These are phyloP conservation scores for Peronospora destructor DNA, from an alignment of 352 stramenopile species.

Conservation along the genomic window DNA sequence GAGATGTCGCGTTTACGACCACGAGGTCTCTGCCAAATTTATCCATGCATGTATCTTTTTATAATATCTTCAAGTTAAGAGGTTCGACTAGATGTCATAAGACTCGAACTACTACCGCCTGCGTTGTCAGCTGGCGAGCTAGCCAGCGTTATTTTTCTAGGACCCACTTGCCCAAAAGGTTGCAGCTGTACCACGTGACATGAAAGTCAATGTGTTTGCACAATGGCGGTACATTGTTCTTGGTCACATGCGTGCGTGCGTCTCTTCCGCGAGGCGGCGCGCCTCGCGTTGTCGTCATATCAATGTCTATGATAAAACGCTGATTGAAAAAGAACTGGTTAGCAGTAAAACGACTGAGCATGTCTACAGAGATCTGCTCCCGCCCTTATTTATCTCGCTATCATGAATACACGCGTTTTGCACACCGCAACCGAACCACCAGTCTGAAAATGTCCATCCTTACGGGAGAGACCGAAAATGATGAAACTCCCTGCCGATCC, in stretches of 20 bases:
- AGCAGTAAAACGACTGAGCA: not conserved
- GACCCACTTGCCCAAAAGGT: slow-evolving; percentile 18
- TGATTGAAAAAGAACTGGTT: not conserved
- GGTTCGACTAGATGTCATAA: not conserved
- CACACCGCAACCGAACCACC: too few relatives aligned
- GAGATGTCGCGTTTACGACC: slow-evolving; percentile 7
- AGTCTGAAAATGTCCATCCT: not conserved
- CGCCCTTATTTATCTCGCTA: too few relatives aligned
- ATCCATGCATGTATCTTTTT: not conserved
- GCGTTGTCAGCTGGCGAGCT: slow-evolving; percentile 6
- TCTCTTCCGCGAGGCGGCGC: not conserved
- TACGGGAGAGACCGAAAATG: not conserved
- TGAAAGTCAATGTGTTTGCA: slow-evolving; percentile 7
- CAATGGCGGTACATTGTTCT: slow-evolving; percentile 2
- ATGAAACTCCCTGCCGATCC: slow-evolving; percentile 13
- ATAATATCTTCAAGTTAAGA: not conserved
- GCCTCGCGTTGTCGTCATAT: not conserved
- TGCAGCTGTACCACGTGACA: slow-evolving; percentile 10
- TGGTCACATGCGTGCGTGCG: not conserved
- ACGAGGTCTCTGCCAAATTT: not conserved
- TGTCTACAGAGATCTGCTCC: not conserved
- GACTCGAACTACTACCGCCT: not conserved
- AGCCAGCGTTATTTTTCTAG: slow-evolving; percentile 1
- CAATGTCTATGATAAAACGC: not conserved
- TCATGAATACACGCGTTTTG: too few relatives aligned